Base-by-base conservation (phyloP, 768 basidiomycete genomes). In the Naganishia kalamii region DNA sequence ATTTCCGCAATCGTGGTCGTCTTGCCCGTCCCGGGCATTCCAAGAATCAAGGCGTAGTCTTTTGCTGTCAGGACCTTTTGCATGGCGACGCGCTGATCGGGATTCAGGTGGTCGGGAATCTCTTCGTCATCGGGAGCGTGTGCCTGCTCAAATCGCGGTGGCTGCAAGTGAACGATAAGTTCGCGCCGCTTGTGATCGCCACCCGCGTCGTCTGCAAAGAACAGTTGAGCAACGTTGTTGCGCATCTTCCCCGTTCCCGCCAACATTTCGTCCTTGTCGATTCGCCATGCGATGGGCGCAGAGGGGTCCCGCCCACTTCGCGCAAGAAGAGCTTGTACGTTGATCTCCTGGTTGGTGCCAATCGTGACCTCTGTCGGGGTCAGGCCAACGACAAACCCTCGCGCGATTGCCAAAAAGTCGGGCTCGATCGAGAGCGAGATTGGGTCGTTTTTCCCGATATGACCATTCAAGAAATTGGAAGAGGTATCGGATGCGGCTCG, bases 21-120 rank as follows among this genome's bases (percentile, higher is more conserved):
- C 79, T 99, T 99, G 8, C 96, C 94, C 4, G 94, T 98, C 0
- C 96, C 96, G 8, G 96, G 96, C 96, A 98, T 97, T 17, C 96
- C 96, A 7, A 98, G 81, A 29, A 99, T 84, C 63, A 98, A 79
- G 0, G 93, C 88, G 74, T 97, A 99, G 76, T 99, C 92, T 64
- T 84, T 80, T 1, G 96, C 91, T 6, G 82, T 79, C 27, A 98
- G 75, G 2, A 88, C 89, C 70, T 86, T 88, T 23, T 79, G 77
- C 75, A 94, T 83, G 1, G 93, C 94, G 7, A 76, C 70, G 71
- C 80, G 68, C 79, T 99, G 96, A 62, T 85, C 86, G 0, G 77
- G 68, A 71, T 97, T 97, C 19, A 97, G 80, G 44, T 79, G 69
- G 8, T 75, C 66, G 4, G 81, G 79, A 25, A 78, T 63, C 68